Percentiles rank a stretch among this genome's conserved stretches.
These are phyloP conservation scores for Cordyceps cateniannulata DNA, from an alignment of 2,329 filamentous ascomycete genomes.

Conservation along the genomic window DNA sequence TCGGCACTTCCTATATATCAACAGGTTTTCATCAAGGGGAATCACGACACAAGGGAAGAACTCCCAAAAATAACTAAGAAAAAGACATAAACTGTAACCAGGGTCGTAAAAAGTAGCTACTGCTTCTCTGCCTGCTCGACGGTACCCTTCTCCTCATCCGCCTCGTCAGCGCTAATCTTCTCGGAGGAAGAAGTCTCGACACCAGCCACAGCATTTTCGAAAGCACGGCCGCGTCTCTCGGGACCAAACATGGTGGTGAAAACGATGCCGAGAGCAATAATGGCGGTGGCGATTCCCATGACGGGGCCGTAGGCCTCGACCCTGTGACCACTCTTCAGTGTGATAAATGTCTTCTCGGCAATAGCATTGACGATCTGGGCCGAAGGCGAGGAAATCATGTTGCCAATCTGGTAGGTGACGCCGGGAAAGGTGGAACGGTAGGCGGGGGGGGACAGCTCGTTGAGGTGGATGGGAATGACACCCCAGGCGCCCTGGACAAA, in stretches of 20 bases:
- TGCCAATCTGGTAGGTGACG: constrained; percentile 67
- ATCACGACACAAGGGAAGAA: no score
- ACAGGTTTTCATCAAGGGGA: no score
- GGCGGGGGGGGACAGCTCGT: constrained; percentile 63
- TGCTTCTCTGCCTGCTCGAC: constrained; percentile 10
- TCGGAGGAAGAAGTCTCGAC: constrained; percentile 20
- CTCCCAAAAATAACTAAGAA: not conserved
- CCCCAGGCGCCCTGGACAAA: constrained; percentile 62
- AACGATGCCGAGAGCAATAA: constrained; percentile 64
- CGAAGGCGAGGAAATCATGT: constrained; percentile 66
- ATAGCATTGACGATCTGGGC: constrained; percentile 74
- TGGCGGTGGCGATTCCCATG: constrained; percentile 71
- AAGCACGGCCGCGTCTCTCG: constrained; percentile 65
- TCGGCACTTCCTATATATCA: no score
- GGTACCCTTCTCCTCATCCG: constrained; percentile 26
- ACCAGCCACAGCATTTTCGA: constrained; percentile 51
- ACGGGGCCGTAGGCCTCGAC: constrained; percentile 67
- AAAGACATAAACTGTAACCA: not conserved
- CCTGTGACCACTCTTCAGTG: constrained; percentile 42
- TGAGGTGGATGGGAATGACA: constrained; percentile 66
- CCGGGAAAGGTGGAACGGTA: constrained; percentile 67
- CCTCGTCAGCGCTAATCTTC: constrained; percentile 23
- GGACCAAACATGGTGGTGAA: constrained; percentile 64
- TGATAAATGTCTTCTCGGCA: constrained; percentile 56
- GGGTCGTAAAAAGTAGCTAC: not conserved